Evolutionary conservation across 495 filamentous ascomycete species (phyloP), one percentile per base, ranked within the genome.

Genomic region (Jackrogersella multiformis): DNA sequence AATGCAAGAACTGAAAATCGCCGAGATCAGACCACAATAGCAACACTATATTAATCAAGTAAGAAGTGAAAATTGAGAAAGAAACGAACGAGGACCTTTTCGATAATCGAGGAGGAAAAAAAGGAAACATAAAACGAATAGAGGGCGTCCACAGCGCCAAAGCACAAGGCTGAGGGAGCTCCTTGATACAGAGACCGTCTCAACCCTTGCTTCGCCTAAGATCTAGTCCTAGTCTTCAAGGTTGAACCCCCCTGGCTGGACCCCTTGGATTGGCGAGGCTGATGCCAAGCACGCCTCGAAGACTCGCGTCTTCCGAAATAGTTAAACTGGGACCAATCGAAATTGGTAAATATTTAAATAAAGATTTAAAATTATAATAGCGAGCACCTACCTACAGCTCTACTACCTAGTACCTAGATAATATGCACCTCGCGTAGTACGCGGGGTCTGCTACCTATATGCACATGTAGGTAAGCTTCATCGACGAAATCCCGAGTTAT

Each of bases 101-200:
- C 21, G 34, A 41, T 24, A 49, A 26, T 24, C 30, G 56, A 57
- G 53, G 44, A 61, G 45, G 42, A 39, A 57, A 34, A 57, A 51
- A 56, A 20, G 42, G 21, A 59, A 66, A 61, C 54, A 56, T 56
- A 45, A 53, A 62, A 45, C 30, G 51, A 66, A 61, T 55, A 42
- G 59, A 54, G n/a, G 52, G 64, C 13, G 36, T 55, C 38, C 41
- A 30, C 38, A 32, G 48, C 48, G 38, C 56, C 48, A 63, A 16
- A 13, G 62, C 48, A 59, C 63, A 68, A 75, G 73, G 69, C 60
- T 65, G 73, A 72, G 20, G 60, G 46, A 65, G 35, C 62, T 69
- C 64, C 69, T 68, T 76, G 73, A 76, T 64, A 76, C 74, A 76
- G 70, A 65, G 68, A 52, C 66, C 66, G 74, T 76, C 73, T 73